Base-by-base conservation (phyloP, 225 moss, liverwort and hornwort genomes). In the Marchantia paleacea region DNA sequence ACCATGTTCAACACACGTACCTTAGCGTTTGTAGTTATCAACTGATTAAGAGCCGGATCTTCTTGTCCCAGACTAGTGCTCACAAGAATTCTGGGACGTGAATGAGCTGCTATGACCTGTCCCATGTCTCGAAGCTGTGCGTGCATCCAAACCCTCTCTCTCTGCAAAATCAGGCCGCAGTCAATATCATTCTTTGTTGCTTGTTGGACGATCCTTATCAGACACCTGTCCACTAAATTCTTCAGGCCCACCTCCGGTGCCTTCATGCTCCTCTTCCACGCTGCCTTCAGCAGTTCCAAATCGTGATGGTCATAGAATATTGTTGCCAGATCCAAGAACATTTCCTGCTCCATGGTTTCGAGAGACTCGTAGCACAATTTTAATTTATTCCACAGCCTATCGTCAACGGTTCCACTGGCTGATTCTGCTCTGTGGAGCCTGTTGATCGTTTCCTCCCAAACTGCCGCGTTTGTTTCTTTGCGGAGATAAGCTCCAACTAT, bases 321-420 rank as follows among this genome's bases (percentile, higher is more conserved):
- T 24, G 79, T 69, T 6, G 79, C 69, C 25, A 79, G 70, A 39
- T 79, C 79, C 69, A 79, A 25, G 52, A 79, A 79, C 69, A 79
- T 55, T 55, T 79, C 79, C 57, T 79, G 69, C 49, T 79, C 79
- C 52, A 25, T 79, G 26, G 26, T 29, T 53, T 53, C 53, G 4
- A 79, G 79, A 47, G 68, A 54, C 22, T 79, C 79, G 47, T 69
- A 70, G 30, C 54, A 70, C 69, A 79, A n/a, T 30, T 53, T 71
- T n/a, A 79, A 55, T 55, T 79, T 79, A 28, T 70, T 79, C 79
- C 79, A 79, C 53, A 79, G 30, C 69, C 79, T 79, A 55, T 79
- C 55, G 26, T 79, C 79, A 30, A 70, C 79, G 30, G 54, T 70
- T 39, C 79, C 79, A 55, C 68, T 55, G 15, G 55, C 19, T 29